phyloP scores from a whole-genome alignment of 164 flowering plant species.

The Litsea cubeba region DNA sequence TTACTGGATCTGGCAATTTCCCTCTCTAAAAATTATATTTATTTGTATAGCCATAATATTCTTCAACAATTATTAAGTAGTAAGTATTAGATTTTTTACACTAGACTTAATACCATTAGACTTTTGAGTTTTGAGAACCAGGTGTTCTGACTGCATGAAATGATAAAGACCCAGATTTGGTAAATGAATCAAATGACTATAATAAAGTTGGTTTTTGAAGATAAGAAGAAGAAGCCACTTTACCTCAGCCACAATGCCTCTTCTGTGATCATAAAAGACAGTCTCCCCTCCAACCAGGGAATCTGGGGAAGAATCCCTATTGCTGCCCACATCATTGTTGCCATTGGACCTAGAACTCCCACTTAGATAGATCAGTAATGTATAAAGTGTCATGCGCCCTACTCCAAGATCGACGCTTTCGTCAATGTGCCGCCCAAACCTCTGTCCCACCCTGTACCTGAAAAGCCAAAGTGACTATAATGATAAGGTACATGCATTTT shows the following conservation, averaged over 20 bases:
- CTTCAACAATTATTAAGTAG: too few relatives aligned
- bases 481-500: background rate
- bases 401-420: slow-evolving; percentile 81
- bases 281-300: slow-evolving; percentile 89
- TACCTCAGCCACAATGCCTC: slow-evolving; percentile 83
- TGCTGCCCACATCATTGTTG: slow-evolving; percentile 24
- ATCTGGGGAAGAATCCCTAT: slow-evolving; percentile 34
- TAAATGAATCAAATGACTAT: too few relatives aligned
- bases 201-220: too few relatives aligned
- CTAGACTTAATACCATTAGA: too few relatives aligned
- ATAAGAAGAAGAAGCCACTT: background rate
- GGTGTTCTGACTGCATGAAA: background rate
- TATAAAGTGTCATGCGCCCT: slow-evolving; percentile 68
- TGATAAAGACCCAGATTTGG: background rate
- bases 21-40: too few relatives aligned
- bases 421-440: slow-evolving; percentile 91
- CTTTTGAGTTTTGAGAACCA: too few relatives aligned
- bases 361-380: slow-evolving; percentile 75
- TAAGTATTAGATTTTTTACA: too few relatives aligned
- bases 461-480: slow-evolving; percentile 7
- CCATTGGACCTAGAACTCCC: slow-evolving; percentile 45
- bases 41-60: too few relatives aligned
- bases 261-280: slow-evolving; percentile 80
- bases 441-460: slow-evolving; percentile 87
- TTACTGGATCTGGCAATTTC: too few relatives aligned